Conservation (phyloP, 2,329 filamentous ascomycete species). For the Epichloe bromicola region DNA sequence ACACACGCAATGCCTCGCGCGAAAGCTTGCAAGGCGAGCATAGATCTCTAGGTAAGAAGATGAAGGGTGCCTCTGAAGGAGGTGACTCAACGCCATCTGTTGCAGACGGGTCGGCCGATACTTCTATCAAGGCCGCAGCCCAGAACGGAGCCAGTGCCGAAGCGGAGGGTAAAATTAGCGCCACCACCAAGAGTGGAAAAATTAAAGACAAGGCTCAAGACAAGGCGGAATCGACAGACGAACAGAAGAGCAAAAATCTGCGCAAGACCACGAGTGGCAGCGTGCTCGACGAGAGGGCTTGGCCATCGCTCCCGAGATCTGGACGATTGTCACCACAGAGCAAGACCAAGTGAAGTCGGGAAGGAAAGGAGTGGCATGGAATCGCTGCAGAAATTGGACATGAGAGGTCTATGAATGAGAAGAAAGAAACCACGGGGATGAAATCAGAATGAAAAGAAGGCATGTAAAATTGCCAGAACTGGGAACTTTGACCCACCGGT, state of each 20-base stretch:
- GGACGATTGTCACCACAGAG: background rate
- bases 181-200: background rate
- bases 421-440: too few species aligned
- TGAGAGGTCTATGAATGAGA: too few species aligned
- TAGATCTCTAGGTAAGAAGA: background rate
- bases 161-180: background rate
- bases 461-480: background rate
- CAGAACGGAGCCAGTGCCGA: background rate
- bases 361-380: background rate
- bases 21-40: background rate
- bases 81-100: background rate
- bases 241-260: background rate
- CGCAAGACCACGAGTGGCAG: background rate
- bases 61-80: too few species aligned
- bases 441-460: too few species aligned
- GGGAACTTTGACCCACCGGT: too few species aligned
- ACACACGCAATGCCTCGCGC: background rate
- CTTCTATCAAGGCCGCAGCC: background rate
- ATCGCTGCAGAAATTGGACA: too few species aligned
- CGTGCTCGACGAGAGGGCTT: conserved; percentile 1
- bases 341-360: background rate
- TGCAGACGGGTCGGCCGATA: background rate
- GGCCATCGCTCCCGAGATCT: conserved; percentile 2
- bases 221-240: background rate
- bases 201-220: too few species aligned